phyloP scores from a whole-genome alignment of 2,329 filamentous ascomycete species.

The Penicillium sp. region DNA sequence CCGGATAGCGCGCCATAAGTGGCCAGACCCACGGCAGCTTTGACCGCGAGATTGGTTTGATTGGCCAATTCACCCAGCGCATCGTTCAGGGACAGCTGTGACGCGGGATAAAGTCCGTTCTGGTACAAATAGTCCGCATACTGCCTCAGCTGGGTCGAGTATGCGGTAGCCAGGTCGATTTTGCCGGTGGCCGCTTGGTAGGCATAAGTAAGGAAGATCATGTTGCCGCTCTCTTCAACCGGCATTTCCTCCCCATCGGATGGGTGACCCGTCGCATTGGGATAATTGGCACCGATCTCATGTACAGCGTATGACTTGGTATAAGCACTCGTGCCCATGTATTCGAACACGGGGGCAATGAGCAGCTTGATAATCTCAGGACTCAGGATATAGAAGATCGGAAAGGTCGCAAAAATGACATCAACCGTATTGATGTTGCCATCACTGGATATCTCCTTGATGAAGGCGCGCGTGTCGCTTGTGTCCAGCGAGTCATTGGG shows the following conservation, averaged over 20 bases:
- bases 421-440: constrained; percentile 46
- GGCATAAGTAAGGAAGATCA: constrained; percentile 37
- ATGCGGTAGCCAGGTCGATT: constrained; percentile 31
- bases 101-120: constrained; percentile 36
- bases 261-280: constrained; percentile 40
- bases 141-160: constrained; percentile 33
- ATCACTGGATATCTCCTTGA: constrained; percentile 46
- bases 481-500: constrained; percentile 33
- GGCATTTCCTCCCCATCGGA: constrained; percentile 39
- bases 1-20: constrained; percentile 30
- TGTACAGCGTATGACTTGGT: constrained; percentile 37
- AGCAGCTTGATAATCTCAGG: constrained; percentile 43
- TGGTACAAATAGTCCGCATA: constrained; percentile 41
- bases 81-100: constrained; percentile 44
- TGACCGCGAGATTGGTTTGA: constrained; percentile 47
- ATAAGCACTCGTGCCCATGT: constrained; percentile 38
- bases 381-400: constrained; percentile 43
- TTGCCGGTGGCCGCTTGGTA: constrained; percentile 40
- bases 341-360: constrained; percentile 43
- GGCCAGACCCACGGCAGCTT: constrained; percentile 44
- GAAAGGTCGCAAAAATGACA: constrained; percentile 43
- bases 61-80: constrained; percentile 39
- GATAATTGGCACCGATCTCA: constrained; percentile 39
- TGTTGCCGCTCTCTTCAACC: constrained; percentile 42
- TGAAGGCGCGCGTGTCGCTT: constrained; percentile 31